Evolutionary conservation across 495 filamentous ascomycete species (phyloP).

Genomic region (Cercophora newfieldiana): DNA sequence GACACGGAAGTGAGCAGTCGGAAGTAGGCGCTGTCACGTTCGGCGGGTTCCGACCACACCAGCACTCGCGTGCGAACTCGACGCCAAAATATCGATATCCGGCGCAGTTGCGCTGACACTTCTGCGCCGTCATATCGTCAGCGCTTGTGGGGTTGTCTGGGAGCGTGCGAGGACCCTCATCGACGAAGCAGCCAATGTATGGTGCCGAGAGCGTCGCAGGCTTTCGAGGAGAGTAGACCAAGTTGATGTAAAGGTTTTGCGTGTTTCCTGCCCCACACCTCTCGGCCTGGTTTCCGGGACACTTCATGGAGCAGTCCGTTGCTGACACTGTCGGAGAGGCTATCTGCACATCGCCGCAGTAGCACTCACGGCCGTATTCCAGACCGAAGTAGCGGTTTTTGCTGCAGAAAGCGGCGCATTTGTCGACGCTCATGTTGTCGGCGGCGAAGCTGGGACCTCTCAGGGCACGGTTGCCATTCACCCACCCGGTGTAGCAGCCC

Average conservation of each 20-base stretch:
- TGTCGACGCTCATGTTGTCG: constrained; percentile 49
- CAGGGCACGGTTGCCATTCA: constrained; percentile 48
- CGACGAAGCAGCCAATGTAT: neutral
- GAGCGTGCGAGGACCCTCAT: neutral
- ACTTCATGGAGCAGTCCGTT: neutral
- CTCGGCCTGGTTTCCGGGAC: neutral
- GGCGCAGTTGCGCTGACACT: neutral
- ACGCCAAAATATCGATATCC: constrained; percentile 5
- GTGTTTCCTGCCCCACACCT: neutral
- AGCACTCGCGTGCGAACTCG: neutral
- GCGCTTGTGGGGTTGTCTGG: neutral
- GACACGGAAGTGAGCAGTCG: neutral
- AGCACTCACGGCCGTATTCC: constrained; percentile 18
- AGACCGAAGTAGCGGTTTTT: constrained; percentile 13
- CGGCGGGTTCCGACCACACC: neutral
- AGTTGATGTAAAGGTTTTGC: neutral
- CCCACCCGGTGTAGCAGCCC: neutral
- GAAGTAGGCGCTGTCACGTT: neutral
- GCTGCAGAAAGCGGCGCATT: constrained; percentile 16
- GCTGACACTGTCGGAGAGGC: neutral
- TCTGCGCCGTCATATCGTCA: neutral
- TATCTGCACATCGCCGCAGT: constrained; percentile 6
- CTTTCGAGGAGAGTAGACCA: neutral
- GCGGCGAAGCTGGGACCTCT: constrained; percentile 29
- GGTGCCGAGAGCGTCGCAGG: neutral